A percentile compares a stretch with the other conserved stretches of the same genome.
These are phyloP conservation scores for Leptographium wingfieldii DNA, from an alignment of 2,329 filamentous ascomycete genomes.

Conservation along the genomic window DNA sequence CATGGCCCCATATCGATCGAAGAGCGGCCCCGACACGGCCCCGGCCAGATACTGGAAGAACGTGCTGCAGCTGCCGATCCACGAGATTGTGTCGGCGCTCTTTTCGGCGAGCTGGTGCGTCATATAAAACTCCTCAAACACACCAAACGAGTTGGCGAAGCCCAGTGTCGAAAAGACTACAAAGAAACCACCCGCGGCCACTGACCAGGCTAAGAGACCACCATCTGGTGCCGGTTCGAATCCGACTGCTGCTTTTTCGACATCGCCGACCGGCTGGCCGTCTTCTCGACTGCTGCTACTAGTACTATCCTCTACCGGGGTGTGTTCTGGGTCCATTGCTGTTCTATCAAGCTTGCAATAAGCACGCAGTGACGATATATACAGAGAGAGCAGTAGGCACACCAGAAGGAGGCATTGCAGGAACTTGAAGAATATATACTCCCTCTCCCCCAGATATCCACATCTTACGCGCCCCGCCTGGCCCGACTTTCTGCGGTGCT, in stretches of 20 bases:
- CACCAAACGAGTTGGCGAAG: slow-evolving; percentile 25
- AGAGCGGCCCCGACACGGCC: slow-evolving; percentile 19
- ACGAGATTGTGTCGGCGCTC: slow-evolving; percentile 21
- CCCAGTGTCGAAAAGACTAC: slow-evolving; percentile 22
- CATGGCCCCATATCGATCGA: slow-evolving; percentile 25
- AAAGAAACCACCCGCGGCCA: slow-evolving; percentile 13
- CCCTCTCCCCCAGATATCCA: neutral
- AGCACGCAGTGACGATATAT: too few species aligned
- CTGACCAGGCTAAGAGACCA: slow-evolving; percentile 19
- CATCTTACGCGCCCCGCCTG: neutral
- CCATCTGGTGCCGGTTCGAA: slow-evolving; percentile 12
- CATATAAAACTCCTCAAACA: slow-evolving; percentile 24
- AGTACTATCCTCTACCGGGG: neutral
- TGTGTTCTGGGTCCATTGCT: neutral
- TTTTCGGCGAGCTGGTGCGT: slow-evolving; percentile 19
- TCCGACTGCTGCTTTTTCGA: slow-evolving; percentile 17
- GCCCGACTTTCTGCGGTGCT: neutral
- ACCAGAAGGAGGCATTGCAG: neutral
- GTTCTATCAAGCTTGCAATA: neutral
- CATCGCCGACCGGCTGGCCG: neutral
- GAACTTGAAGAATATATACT: neutral
- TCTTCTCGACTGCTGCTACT: neutral
- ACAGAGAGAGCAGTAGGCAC: too few species aligned
- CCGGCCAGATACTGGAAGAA: slow-evolving; percentile 20
- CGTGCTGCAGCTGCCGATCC: slow-evolving; percentile 26